Conservation (phyloP, 225 moss, liverwort and hornwort genomes). For the Marchantia polymorpha region DNA sequence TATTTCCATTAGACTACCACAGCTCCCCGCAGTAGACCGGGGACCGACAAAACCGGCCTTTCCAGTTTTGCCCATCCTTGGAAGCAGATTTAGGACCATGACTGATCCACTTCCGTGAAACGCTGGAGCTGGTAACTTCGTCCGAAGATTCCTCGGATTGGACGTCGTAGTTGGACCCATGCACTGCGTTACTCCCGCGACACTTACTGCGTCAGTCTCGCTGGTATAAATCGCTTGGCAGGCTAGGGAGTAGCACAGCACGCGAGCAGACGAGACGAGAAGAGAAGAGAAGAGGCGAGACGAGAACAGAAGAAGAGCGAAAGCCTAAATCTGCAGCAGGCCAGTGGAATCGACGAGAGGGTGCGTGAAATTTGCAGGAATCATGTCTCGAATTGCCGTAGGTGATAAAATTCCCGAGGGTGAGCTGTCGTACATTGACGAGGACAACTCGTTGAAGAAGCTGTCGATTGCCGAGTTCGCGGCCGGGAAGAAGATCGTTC, state of each 20-base stretch:
- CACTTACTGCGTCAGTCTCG: not conserved
- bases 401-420: conserved; percentile 71
- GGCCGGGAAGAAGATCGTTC: conserved; percentile 83
- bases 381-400: conserved; percentile 73
- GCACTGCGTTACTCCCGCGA: not conserved
- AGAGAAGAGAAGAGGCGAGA: not conserved
- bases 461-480: conserved; percentile 41
- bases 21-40: no score
- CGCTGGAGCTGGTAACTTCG: not conserved
- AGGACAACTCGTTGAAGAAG: conserved; percentile 41
- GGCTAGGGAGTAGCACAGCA: no score
- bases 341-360: not conserved
- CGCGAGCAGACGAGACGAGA: not conserved
- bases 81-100: no score
- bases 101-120: no score
- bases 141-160: not conserved
- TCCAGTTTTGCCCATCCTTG: no score
- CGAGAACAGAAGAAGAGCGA: no score
- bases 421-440: conserved; percentile 43
- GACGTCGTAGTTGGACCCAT: not conserved
- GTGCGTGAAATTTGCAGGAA: not conserved
- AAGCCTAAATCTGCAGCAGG: no score
- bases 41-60: no score
- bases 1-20: no score
- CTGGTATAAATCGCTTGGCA: not conserved